Evolutionary conservation across 192 early-diverging fungal genomes (phyloP), one percentile per base, ranked within the genome.

Genomic region (Geranomyces variabilis): DNA sequence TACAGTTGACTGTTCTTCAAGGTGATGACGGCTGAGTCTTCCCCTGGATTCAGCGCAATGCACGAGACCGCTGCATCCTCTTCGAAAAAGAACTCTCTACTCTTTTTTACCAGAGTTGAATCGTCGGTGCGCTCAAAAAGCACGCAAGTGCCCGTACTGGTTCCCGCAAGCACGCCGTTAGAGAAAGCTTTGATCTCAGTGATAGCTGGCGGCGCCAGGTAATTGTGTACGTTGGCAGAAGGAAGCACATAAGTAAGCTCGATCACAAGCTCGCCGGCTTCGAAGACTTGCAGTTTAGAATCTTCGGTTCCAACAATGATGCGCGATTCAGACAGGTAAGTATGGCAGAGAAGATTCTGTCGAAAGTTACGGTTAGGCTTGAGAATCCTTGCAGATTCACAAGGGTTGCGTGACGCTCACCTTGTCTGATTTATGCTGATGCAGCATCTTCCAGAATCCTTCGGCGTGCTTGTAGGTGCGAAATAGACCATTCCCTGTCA

Each of bases 281-380:
- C 86, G 65, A 75, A 85, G 45, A 87, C 59, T 13, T 86, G 75
- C 14, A 87, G 60, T 67, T 83, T 82, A 30, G 74, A 62, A 58
- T 87, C 81, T 21, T 80, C 75, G 14, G 86, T 87, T 0, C 84
- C 84, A 43, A 70, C 75, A 34, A 86, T 56, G 36, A 87, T 66
- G 1, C 82, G 76, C 19, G 53, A 72, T 4, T 85, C 83, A 36
- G 58, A 81, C 24, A 82, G 55, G 80, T 81, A 87, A 43, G 82
- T 73, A 67, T 85, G 81, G 53, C 73, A 81, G 8, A 80, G 58
- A 14, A 84, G 48, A 68, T 84, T 84, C 80, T 86, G 60, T 14
- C 22, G 31, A 56, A 31, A 45, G 17, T 7, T 30, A 19, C n/a
- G n/a, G 58, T 31, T 31, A 60, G 30, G 28, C 8, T 24, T n/a